Conservation (phyloP, 108 stramenopile species). For the Licmophora abbreviata region DNA sequence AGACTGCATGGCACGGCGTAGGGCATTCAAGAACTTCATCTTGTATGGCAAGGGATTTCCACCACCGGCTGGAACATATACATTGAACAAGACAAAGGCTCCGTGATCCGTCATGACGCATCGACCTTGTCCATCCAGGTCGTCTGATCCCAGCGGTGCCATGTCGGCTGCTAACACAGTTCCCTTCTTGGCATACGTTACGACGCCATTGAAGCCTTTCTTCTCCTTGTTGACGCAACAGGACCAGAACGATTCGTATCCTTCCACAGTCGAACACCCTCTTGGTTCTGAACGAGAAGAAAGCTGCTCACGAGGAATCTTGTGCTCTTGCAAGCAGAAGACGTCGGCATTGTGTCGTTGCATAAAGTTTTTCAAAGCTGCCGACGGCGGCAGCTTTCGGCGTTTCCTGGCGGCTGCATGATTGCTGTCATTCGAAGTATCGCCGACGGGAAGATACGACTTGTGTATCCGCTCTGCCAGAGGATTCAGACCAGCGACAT, state of each 20-base stretch:
- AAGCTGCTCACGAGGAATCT: constrained; percentile 64
- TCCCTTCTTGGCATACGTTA: constrained; percentile 70
- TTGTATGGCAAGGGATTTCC: constrained; percentile 45
- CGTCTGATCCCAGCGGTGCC: constrained; percentile 36
- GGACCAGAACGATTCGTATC: constrained; percentile 83
- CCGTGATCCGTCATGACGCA: constrained; percentile 91
- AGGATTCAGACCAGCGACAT: constrained; percentile 79
- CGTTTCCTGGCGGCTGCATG: constrained; percentile 1
- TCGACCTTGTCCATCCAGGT: constrained; percentile 80
- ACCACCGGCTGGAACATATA: constrained; percentile 79
- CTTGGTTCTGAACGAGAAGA: constrained; percentile 55
- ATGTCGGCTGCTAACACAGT: constrained; percentile 35
- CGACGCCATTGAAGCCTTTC: constrained; percentile 84
- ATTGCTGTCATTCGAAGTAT: background rate
- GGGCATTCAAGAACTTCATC: constrained; percentile 78
- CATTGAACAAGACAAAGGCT: constrained; percentile 79
- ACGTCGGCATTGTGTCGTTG: constrained; percentile 63
- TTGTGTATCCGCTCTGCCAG: constrained; percentile 59
- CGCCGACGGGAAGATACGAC: constrained; percentile 15
- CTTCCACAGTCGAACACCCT: constrained; percentile 39
- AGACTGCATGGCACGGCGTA: constrained; percentile 56
- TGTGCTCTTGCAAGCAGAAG: constrained; percentile 86
- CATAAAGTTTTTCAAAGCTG: constrained; percentile 37
- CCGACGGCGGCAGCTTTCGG: constrained; percentile 6
- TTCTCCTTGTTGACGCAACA: constrained; percentile 50